Base-by-base conservation (phyloP, 257 asterid species). In the Solanum dulcamara region DNA sequence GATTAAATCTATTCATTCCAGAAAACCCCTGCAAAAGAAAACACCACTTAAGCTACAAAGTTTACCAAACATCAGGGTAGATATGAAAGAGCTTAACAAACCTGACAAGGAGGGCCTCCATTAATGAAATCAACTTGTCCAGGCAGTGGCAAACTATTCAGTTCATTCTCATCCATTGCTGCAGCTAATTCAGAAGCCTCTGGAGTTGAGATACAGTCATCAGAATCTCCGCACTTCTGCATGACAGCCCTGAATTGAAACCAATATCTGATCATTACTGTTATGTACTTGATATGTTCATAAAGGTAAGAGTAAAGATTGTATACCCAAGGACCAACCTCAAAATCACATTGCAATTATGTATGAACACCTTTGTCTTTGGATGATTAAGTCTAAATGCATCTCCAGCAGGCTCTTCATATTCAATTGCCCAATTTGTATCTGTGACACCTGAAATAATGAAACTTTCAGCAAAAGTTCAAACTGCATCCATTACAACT, bases 41-140 rank as follows among this genome's bases (percentile, higher is more conserved):
- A n/a, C 82, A 15, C 40, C 60, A 26, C 26, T 44, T 46, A 77
- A 44, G 40, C 59, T 77, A 46, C 82, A 77, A 46, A 33, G 75
- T 84, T 83, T 53, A 35, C 79, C 88, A 35, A 87, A 84, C 84
- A 64, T 80, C 71, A 53, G 59, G 48, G 50, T 83, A 75, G 55
- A 59, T 66, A 74, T 60, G 37, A 86, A 18, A 72, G n/a, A 71
- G 85, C 74, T 87, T 40, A 55, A 89, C 90, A 51, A 75, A 95
- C 98, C 98, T 95, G 99, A 85, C 98, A 96, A 81, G 99, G 99
- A 84, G 99, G 99, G 68, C 99, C 99, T 26, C 99, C 99, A 88
- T 95, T 96, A 60, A 96, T 96, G 85, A 96, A 96, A 87, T 96
- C 97, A 88, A 96, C 99, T 89, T 96, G 91, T 71, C 99, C 98